Evolutionary conservation across 805 yeast species (phyloP).

Genomic region (Metschnikowia arizonensis): DNA sequence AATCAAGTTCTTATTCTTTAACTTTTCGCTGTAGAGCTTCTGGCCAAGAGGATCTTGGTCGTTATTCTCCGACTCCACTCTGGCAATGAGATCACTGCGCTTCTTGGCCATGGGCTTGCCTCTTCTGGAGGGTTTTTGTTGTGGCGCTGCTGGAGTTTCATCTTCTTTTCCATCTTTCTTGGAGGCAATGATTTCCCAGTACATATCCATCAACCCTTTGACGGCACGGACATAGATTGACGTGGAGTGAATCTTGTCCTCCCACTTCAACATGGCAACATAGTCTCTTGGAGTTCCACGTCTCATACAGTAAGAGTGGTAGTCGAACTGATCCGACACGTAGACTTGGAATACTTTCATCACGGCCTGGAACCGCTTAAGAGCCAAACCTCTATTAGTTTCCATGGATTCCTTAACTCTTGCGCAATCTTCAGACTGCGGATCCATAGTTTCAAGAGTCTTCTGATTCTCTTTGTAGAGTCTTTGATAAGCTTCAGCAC

Average conservation of each 20-base stretch:
- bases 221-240: slow-evolving; percentile 72
- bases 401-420: slow-evolving; percentile 31
- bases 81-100: slow-evolving; percentile 49
- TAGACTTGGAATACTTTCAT: slow-evolving; percentile 65
- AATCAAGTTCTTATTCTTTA: slow-evolving; percentile 32
- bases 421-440: slow-evolving; percentile 25
- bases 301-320: slow-evolving; percentile 88
- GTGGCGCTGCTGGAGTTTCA: slow-evolving; percentile 19
- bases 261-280: slow-evolving; percentile 76
- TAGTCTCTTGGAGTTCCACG: slow-evolving; percentile 88
- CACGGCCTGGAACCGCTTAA: slow-evolving; percentile 72
- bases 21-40: slow-evolving; percentile 29
- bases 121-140: slow-evolving; percentile 54
- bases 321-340: slow-evolving; percentile 84
- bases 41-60: slow-evolving; percentile 63
- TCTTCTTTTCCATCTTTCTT: slow-evolving; percentile 21
- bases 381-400: slow-evolving; percentile 60
- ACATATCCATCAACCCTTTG: slow-evolving; percentile 56
- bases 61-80: slow-evolving; percentile 41
- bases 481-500: slow-evolving; percentile 78
- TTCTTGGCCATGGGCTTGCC: slow-evolving; percentile 50
- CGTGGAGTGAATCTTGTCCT: slow-evolving; percentile 62
- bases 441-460: slow-evolving; percentile 17
- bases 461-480: slow-evolving; percentile 35
- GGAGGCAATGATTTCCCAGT: slow-evolving; percentile 39